phyloP scores from a whole-genome alignment of 1,284 basidiomycete genomes.

The Malassezia caprae region DNA sequence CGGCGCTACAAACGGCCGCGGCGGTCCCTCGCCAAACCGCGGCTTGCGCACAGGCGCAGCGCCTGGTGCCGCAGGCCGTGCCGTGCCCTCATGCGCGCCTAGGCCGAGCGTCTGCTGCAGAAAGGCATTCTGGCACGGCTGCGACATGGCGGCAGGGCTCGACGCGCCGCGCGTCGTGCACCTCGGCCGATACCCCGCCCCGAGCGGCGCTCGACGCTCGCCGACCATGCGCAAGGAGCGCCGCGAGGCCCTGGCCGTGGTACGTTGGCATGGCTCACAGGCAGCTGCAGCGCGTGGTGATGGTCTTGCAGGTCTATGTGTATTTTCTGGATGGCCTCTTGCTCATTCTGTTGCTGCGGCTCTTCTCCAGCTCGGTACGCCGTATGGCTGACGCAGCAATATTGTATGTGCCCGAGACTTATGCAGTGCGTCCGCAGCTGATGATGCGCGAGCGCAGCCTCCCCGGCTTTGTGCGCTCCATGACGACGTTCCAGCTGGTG shows the following conservation, averaged over 20 bases:
- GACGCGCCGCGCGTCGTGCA: not conserved
- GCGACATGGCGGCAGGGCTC: slow-evolving; percentile 8
- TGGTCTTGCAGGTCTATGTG: slow-evolving; percentile 3
- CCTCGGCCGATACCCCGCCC: slow-evolving; percentile 8
- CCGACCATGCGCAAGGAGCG: slow-evolving; percentile 14
- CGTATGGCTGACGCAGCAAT: slow-evolving; percentile 6
- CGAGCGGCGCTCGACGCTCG: not conserved
- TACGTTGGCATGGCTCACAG: not conserved
- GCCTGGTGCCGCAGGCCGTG: not conserved
- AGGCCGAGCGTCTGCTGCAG: slow-evolving; percentile 15
- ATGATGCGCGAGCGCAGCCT: not conserved
- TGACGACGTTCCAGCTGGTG: not conserved
- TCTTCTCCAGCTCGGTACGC: slow-evolving; percentile 7
- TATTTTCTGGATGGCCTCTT: slow-evolving; percentile 13
- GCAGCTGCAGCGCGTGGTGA: slow-evolving; percentile 8
- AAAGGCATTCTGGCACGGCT: slow-evolving; percentile 19
- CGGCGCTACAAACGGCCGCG: not conserved
- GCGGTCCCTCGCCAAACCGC: not conserved
- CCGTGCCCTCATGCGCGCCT: not conserved
- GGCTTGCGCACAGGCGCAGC: not conserved
- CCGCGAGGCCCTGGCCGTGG: slow-evolving; percentile 13
- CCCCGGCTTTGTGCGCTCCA: not conserved
- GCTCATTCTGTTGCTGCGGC: not conserved
- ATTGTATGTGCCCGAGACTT: slow-evolving; percentile 4
- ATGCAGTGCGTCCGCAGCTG: slow-evolving; percentile 4